These are phyloP conservation scores for Curvularia sp. DNA, from an alignment of 2,329 filamentous ascomycete species.

Conservation along the genomic window DNA sequence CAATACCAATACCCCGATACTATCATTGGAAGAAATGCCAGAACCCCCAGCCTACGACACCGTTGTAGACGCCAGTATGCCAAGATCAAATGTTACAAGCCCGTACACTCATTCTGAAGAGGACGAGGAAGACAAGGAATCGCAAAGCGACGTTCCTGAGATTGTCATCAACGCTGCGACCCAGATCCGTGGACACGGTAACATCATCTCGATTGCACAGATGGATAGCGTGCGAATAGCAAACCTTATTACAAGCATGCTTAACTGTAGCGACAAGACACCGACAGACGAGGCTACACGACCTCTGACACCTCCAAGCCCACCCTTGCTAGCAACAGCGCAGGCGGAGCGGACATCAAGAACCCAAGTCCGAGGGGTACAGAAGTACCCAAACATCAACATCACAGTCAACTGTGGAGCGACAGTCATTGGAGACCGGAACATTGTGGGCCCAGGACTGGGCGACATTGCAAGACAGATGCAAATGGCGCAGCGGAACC, in stretches of 20 bases:
- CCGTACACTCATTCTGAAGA: constrained; percentile 31
- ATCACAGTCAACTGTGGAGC: constrained; percentile 47
- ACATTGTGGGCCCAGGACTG: constrained; percentile 45
- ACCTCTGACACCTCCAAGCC: constrained; percentile 9
- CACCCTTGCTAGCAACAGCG: constrained; percentile 8
- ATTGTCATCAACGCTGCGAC: constrained; percentile 46
- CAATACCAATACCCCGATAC: background rate
- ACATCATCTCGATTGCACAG: constrained; percentile 44
- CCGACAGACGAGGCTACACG: background rate
- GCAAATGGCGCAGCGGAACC: constrained; percentile 39
- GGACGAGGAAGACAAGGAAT: constrained; percentile 27
- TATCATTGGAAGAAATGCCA: constrained; percentile 26
- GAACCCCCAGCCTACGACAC: constrained; percentile 44
- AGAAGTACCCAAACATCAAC: constrained; percentile 31
- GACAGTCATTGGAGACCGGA: constrained; percentile 45
- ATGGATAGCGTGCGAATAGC: constrained; percentile 42
- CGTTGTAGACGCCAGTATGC: constrained; percentile 32
- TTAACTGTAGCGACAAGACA: constrained; percentile 22
- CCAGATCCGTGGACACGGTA: constrained; percentile 44
- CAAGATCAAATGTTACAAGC: constrained; percentile 29
- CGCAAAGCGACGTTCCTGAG: constrained; percentile 34
- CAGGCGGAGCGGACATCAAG: constrained; percentile 12
- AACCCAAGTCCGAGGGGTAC: constrained; percentile 17
- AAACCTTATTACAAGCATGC: constrained; percentile 32
- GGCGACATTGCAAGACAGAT: constrained; percentile 46